Evolutionary conservation across 192 early-diverging fungal genomes (phyloP).

Genomic region (Kappamyces sp.): DNA sequence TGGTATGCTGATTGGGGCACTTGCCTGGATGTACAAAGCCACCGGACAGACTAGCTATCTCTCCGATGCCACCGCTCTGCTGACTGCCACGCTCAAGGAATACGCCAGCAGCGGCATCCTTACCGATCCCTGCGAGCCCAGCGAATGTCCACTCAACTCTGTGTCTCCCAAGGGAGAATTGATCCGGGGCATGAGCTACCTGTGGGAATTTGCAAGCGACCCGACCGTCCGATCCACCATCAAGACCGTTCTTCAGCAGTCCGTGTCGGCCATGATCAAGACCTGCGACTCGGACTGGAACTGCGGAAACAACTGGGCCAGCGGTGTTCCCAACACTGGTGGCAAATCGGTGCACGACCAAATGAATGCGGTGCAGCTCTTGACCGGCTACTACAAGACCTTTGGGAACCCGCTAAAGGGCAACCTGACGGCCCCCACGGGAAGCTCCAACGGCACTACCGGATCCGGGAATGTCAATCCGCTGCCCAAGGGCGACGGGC

Average conservation of each 20-base stretch:
- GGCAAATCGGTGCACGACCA: neutral
- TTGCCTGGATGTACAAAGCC: constrained; percentile 23
- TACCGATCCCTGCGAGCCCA: constrained; percentile 18
- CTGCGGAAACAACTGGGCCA: constrained; percentile 21
- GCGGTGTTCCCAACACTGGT: neutral
- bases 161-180: neutral
- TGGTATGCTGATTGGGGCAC: constrained; percentile 17
- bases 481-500: too few relatives aligned
- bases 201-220: neutral
- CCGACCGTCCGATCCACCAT: constrained; percentile 16
- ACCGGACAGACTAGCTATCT: constrained; percentile 10
- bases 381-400: constrained; percentile 5
- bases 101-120: constrained; percentile 16
- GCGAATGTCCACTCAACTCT: neutral
- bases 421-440: too few relatives aligned
- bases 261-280: constrained; percentile 15
- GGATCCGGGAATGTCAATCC: too few relatives aligned
- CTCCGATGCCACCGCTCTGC: constrained; percentile 17
- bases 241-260: constrained; percentile 18
- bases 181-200: neutral
- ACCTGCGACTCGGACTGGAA: constrained; percentile 23
- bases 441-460: too few relatives aligned
- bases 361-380: neutral
- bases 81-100: constrained; percentile 12
- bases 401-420: neutral